Evolutionary conservation across 345 rosid species (phyloP).

Genomic region (Lepidium africanum): DNA sequence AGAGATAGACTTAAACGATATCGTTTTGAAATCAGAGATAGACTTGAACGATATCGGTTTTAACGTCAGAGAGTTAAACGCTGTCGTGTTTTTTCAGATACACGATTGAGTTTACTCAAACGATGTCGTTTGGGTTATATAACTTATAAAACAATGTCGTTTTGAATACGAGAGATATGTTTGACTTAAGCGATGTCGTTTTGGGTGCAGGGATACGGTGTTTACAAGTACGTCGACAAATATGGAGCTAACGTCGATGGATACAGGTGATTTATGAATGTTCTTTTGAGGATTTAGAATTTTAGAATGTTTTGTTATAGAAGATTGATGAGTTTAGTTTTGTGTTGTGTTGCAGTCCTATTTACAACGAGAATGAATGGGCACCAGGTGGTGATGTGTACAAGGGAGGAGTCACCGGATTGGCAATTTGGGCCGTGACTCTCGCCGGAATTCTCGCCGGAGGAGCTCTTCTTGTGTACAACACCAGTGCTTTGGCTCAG

Average conservation of each 20-base stretch:
- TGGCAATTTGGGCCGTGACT: constrained; percentile 94
- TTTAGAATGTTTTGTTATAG: background rate
- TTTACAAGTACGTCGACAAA: constrained; percentile 88
- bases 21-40: background rate
- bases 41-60: too few species aligned
- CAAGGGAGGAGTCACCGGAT: constrained; percentile 74
- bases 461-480: constrained; percentile 92
- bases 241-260: constrained; percentile 97
- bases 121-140: too few species aligned
- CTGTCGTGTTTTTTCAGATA: too few species aligned
- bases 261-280: constrained; percentile 46
- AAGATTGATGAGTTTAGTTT: background rate
- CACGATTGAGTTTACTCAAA: too few species aligned
- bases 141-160: background rate
- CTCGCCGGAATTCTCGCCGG: constrained; percentile 71
- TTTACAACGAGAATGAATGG: constrained; percentile 63
- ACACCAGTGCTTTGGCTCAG: constrained; percentile 91
- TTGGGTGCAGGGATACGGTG: constrained; percentile 77
- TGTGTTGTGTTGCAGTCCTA: constrained; percentile 50
- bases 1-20: background rate
- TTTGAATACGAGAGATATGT: too few species aligned
- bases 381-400: constrained; percentile 73
- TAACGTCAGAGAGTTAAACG: too few species aligned
- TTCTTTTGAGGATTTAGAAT: background rate
- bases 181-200: background rate